These are phyloP conservation scores for Fagopyrum tataricum DNA, from an alignment of 148 eudicot genomes.

Conservation along the genomic window DNA sequence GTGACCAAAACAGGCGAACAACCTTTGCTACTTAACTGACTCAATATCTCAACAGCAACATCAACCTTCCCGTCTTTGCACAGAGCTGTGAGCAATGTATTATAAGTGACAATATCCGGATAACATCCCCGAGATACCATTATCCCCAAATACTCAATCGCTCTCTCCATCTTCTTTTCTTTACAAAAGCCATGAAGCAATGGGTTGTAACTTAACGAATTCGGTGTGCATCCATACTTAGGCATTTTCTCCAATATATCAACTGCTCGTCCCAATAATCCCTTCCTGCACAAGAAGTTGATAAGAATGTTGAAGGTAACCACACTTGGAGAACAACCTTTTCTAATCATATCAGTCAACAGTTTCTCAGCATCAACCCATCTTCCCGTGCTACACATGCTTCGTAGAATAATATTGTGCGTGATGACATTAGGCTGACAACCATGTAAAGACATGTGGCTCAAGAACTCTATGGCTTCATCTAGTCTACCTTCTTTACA, in stretches of 20 bases:
- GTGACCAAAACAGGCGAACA: constrained; percentile 60
- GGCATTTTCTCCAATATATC: constrained; percentile 60
- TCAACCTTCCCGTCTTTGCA: constrained; percentile 74
- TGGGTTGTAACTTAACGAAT: constrained; percentile 60
- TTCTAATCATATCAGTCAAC: constrained; percentile 50
- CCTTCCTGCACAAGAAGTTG: constrained; percentile 52
- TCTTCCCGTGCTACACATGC: constrained; percentile 58
- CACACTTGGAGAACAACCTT: constrained; percentile 58
- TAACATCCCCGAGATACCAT: constrained; percentile 69
- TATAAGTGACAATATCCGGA: constrained; percentile 73
- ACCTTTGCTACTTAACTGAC: constrained; percentile 49
- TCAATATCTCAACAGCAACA: constrained; percentile 47
- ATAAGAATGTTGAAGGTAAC: constrained; percentile 69
- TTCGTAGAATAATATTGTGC: constrained; percentile 46
- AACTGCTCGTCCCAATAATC: constrained; percentile 56
- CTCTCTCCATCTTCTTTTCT: constrained; percentile 63
- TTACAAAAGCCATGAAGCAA: constrained; percentile 66
- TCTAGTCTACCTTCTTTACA: constrained; percentile 64
- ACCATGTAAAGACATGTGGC: constrained; percentile 41
- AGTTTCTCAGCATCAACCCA: constrained; percentile 65
- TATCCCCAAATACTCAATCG: constrained; percentile 52
- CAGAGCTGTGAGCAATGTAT: constrained; percentile 54
- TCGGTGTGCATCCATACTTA: constrained; percentile 54
- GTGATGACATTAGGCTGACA: constrained; percentile 67
- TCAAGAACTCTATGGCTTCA: constrained; percentile 56